A percentile compares a stretch with the other conserved stretches of the same genome.
phyloP scores from a whole-genome alignment of 2,329 filamentous ascomycete species.

The Fusarium sp. region DNA sequence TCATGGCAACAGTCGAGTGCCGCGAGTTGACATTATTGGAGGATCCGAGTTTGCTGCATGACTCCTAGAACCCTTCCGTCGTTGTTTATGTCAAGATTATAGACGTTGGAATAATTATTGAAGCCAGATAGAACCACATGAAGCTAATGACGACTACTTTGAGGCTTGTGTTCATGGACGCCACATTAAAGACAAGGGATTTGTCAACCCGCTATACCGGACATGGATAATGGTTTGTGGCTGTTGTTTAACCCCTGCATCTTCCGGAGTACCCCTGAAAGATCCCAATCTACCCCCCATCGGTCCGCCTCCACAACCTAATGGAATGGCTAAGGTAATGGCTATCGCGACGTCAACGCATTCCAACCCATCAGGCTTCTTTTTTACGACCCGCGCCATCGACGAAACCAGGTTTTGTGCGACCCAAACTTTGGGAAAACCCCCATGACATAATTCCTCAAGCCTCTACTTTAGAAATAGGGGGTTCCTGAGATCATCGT shows the following conservation, averaged over 20 bases:
- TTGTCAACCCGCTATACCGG: neutral
- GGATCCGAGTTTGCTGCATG: conserved; percentile 2
- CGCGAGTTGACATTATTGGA: conserved; percentile 1
- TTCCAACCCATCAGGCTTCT: conserved; percentile 20
- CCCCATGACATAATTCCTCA: conserved; percentile 1
- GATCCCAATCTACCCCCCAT: conserved; percentile 6
- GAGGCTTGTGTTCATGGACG: conserved; percentile 8
- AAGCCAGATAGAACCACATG: conserved; percentile 22
- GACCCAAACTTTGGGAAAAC: conserved; percentile 1
- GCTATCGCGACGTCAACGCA: conserved; percentile 34
- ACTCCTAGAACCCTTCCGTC: neutral
- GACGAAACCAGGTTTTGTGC: conserved; percentile 22
- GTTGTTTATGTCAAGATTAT: neutral
- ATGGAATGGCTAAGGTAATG: conserved; percentile 7
- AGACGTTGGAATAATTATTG: neutral
- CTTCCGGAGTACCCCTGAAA: conserved; percentile 34
- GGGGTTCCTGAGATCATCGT: neutral
- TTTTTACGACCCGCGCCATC: conserved; percentile 20
- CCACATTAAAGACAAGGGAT: conserved; percentile 4
- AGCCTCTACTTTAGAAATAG: neutral
- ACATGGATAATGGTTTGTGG: conserved; percentile 25
- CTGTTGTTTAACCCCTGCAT: conserved; percentile 30
- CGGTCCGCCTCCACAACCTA: conserved; percentile 21
- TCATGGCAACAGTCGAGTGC: conserved; percentile 9
- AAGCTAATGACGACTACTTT: conserved; percentile 28